Base-by-base conservation (phyloP, 331 rosid species). In the Malus hybrid region DNA sequence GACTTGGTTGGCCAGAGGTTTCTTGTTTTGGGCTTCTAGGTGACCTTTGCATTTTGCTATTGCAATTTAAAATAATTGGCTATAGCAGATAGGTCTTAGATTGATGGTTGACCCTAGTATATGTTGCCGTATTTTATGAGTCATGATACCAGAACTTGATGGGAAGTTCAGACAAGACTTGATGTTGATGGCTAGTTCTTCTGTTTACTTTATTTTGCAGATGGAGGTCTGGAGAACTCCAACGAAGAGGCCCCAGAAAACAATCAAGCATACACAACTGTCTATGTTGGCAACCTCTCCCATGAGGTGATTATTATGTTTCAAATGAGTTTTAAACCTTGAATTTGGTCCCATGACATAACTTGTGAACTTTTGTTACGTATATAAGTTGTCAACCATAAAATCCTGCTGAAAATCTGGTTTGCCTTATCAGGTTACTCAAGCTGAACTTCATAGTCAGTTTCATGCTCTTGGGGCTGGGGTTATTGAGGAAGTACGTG, bases 271-370 rank as follows among this genome's bases (percentile, higher is more conserved):
- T 92, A 85, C 75, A 92, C 97, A 30, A 92, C 97, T 33, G 96
- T 92, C 63, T 92, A 92, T 85, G 96, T 88, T 76, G 97, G 96
- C 86, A 89, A 87, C 83, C 93, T 89, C 76, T 85, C 93, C 79
- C 93, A 92, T 6, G 97, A 91, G 93, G 96, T 79, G 83, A 65
- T 55, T 79, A 18, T 19, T 48, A 46, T 9, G 22, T 44, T 63
- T 52, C 3, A 10, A 18, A 52, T 52, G n/a, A 16, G n/a, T 72
- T 39, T 22, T 57, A 58, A 26, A 16, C 36, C 67, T 24, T 24
- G 85, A 66, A 76, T 52, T 50, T 66, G 42, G 44, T 77, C 61
- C 20, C 12, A n/a, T 66, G 30, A 36, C 52, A 16, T 18, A 52
- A 42, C 46, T 39, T 10, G 46, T 39, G 44, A 36, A 36, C 44